Conservation (phyloP, 345 rosid species). For the Gossypium thurberi region DNA sequence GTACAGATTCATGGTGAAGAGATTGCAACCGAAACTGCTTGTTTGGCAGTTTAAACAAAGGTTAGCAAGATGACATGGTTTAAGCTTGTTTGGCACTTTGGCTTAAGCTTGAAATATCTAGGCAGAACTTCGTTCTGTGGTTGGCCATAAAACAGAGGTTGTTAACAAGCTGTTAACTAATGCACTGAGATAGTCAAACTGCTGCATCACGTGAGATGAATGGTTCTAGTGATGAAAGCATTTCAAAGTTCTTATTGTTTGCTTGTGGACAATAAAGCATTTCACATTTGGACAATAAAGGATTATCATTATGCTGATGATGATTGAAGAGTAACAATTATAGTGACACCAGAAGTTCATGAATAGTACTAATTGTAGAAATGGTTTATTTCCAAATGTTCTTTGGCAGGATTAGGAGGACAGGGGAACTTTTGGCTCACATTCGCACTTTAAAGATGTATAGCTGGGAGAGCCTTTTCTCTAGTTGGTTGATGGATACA, state of each 20-base stretch:
- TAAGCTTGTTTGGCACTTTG: not conserved
- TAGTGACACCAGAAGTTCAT: not conserved
- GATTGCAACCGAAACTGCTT: not conserved
- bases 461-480: conserved; percentile 79
- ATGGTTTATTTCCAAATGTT: conserved; percentile 13
- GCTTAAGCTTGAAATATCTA: not conserved
- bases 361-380: not conserved
- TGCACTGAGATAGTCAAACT: not conserved
- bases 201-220: not conserved
- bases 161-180: not conserved
- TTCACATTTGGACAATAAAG: not conserved
- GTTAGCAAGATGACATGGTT: not conserved
- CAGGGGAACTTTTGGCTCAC: conserved; percentile 79
- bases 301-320: not conserved
- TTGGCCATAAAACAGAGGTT: not conserved
- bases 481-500: conserved; percentile 68
- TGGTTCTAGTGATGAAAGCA: not conserved
- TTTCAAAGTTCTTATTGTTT: not conserved
- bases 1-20: not conserved
- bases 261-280: not conserved
- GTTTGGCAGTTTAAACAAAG: not conserved
- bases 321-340: not conserved
- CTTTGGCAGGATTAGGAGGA: conserved; percentile 67
- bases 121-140: not conserved
- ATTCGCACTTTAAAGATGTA: conserved; percentile 85